Base-by-base conservation (phyloP, 2,329 filamentous ascomycete genomes). In the Neofusicoccum cordaticola region DNA sequence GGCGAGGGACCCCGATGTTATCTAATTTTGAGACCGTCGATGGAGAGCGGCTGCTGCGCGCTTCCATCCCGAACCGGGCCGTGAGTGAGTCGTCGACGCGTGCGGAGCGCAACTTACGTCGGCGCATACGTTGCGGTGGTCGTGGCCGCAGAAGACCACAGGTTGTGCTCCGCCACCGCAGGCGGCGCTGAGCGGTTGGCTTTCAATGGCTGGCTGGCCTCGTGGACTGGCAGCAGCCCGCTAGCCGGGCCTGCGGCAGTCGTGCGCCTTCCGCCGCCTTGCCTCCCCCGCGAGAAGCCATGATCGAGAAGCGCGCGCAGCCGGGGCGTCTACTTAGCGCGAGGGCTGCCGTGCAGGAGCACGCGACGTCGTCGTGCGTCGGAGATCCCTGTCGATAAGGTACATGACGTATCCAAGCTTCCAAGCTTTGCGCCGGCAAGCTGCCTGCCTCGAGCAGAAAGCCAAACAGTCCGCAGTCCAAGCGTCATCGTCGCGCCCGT, bases 371-470 rank as follows among this genome's bases (percentile, higher is more conserved):
- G 53, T 58, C n/a, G 41, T 34, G 41, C 53, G 27, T 45, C 53
- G 53, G 11, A 19, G 39, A 58, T 58, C 53, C 53, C 53, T 44
- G 53, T 17, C 12, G 15, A 44, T 44, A 19, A 31, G 39, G 27
- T 57, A 45, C 37, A 58, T 58, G 53, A 58, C 41, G 53, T 58
- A 31, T 27, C 45, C 45, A 48, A 48, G 45, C 45, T 48, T 13
- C 5, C 19, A 31, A 31, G 27, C 27, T 31, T 31, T 31, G 27
- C 27, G 4, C 47, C 47, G 47, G 13, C 47, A 51, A 27, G 34
- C 27, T 31, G 27, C 27, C 27, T 31, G 22, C 22, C 22, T 22
- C 22, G 22, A 22, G 22, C 22, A 22, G 22, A 22, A 5, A 31
- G 27, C 27, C 27, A 31, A 31, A 31, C 27, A 31, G 6, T 4